Percentiles rank a stretch among this genome's conserved stretches.
Evolutionary conservation across 169 alveolate species (phyloP).

Genomic region (Eimeria acervulina): DNA sequence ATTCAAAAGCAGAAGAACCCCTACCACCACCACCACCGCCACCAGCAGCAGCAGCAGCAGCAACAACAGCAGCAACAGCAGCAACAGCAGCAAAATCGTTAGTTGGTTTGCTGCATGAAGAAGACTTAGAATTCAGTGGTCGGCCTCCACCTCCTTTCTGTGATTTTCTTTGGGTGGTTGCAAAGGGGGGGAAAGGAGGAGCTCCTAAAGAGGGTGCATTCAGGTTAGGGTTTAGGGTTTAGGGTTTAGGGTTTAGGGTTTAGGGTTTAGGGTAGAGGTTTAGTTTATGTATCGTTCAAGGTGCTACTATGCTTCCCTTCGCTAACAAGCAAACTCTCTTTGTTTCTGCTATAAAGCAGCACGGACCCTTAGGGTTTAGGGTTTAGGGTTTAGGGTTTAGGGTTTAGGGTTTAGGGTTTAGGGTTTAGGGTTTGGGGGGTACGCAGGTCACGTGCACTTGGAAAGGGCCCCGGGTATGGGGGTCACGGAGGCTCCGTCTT

Average conservation of each 20-base stretch:
- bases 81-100: not conserved
- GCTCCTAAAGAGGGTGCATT: constrained; percentile 42
- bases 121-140: constrained; percentile 59
- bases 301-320: too few species aligned
- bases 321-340: not conserved
- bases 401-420: not conserved
- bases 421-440: constrained; percentile 1
- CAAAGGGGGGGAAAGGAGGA: constrained; percentile 82
- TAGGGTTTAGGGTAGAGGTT: not conserved
- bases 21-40: not conserved
- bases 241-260: not conserved
- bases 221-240: constrained; percentile 71
- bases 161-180: constrained; percentile 81
- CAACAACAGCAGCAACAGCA: not conserved
- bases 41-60: not conserved
- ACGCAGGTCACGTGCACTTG: not conserved
- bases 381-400: not conserved
- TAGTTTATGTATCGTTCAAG: too few species aligned
- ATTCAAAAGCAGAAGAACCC: too few species aligned
- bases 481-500: constrained; percentile 84
- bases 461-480: constrained; percentile 84
- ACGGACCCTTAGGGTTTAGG: not conserved
- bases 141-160: constrained; percentile 77
- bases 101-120: not conserved
- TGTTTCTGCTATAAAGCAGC: not conserved